Percentiles rank a stretch among this genome's conserved stretches.
Evolutionary conservation across 805 yeast genomes (phyloP).

Genomic region (Suhomyces prunicola): DNA sequence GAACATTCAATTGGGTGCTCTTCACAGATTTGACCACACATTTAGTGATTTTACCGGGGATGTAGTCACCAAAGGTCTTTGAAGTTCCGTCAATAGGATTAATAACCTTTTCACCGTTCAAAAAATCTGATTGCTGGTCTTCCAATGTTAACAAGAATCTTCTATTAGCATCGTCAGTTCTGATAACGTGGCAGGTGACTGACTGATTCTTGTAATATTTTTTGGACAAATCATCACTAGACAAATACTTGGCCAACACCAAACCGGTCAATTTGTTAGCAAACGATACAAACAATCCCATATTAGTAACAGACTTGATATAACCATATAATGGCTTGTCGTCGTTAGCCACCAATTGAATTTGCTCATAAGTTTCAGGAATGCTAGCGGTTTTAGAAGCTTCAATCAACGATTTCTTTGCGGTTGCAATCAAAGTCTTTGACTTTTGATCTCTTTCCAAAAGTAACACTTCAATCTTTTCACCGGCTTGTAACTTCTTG

Average conservation of each 20-base stretch:
- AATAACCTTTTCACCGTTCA: slow-evolving; percentile 30
- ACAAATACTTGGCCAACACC: slow-evolving; percentile 70
- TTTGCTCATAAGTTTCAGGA: slow-evolving; percentile 61
- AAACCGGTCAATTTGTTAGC: slow-evolving; percentile 80
- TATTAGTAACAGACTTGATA: slow-evolving; percentile 70
- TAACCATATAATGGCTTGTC: slow-evolving; percentile 60
- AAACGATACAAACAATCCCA: slow-evolving; percentile 82
- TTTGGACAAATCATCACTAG: slow-evolving; percentile 49
- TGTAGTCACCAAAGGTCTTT: slow-evolving; percentile 47
- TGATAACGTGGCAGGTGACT: slow-evolving; percentile 61
- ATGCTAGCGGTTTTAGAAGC: slow-evolving; percentile 54
- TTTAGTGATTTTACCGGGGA: slow-evolving; percentile 58
- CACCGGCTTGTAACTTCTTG: slow-evolving; percentile 64
- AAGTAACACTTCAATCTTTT: slow-evolving; percentile 56
- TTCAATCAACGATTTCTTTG: slow-evolving; percentile 63
- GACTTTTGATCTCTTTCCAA: slow-evolving; percentile 64
- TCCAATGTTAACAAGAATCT: slow-evolving; percentile 69
- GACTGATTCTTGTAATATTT: slow-evolving; percentile 67
- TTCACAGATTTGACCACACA: slow-evolving; percentile 63
- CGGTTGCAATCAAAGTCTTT: slow-evolving; percentile 58
- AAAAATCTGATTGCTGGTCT: slow-evolving; percentile 23
- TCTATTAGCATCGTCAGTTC: slow-evolving; percentile 63
- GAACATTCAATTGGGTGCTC: slow-evolving; percentile 70
- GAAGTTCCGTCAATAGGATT: slow-evolving; percentile 63
- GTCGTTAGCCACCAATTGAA: slow-evolving; percentile 40